Evolutionary conservation across 1,284 basidiomycete species (phyloP).

Genomic region (Lentinus polychrous): DNA sequence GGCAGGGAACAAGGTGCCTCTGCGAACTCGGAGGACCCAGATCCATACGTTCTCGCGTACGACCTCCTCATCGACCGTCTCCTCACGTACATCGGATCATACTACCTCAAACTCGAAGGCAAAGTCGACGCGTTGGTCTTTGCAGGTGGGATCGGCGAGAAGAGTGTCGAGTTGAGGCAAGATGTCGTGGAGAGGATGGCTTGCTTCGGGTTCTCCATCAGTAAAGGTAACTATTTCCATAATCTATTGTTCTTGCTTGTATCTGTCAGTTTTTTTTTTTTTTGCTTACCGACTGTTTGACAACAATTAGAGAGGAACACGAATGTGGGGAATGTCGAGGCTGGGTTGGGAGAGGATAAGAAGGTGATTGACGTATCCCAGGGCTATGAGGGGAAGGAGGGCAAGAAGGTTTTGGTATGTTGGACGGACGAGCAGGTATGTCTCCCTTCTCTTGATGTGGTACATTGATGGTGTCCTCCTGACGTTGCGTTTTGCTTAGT

Average conservation of each 20-base stretch:
- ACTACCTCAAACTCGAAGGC: conserved; percentile 64
- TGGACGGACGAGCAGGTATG: conserved; percentile 51
- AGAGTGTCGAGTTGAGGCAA: conserved; percentile 50
- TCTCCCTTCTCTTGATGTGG: neutral
- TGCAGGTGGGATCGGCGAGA: conserved; percentile 82
- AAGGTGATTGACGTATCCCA: conserved; percentile 40
- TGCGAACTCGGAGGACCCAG: conserved; percentile 15
- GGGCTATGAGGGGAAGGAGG: conserved; percentile 18
- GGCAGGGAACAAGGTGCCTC: neutral
- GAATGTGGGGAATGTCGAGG: conserved; percentile 36
- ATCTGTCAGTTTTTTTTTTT: neutral
- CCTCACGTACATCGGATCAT: conserved; percentile 64
- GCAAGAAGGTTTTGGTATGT: conserved; percentile 46
- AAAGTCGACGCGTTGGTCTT: conserved; percentile 77
- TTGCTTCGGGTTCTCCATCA: conserved; percentile 56
- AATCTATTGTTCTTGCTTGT: neutral
- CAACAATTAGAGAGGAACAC: conserved; percentile 16
- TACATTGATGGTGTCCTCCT: neutral
- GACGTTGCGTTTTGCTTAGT: conserved; percentile 24
- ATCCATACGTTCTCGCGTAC: conserved; percentile 49
- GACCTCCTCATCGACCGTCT: conserved; percentile 72
- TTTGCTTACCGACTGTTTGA: neutral
- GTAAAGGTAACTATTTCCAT: conserved; percentile 17
- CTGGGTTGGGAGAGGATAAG: conserved; percentile 10
- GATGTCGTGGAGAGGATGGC: conserved; percentile 46